Evolutionary conservation across 2,329 filamentous ascomycete genomes (phyloP).

Genomic region (Nothophaeocryptopus gaeumannii): DNA sequence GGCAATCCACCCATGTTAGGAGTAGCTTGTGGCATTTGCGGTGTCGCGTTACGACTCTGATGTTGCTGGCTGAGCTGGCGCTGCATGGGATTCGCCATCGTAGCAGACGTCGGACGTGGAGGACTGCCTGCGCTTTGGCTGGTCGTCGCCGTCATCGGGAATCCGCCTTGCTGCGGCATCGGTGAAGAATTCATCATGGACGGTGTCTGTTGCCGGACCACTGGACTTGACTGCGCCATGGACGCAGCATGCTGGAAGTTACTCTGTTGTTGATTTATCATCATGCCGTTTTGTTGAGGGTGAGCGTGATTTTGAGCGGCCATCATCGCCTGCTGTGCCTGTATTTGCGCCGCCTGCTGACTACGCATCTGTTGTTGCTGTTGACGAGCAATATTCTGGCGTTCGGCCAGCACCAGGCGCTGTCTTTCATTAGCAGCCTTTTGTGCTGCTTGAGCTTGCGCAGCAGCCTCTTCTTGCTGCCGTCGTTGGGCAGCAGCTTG

Average conservation of each 20-base stretch:
- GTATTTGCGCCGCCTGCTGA: slow-evolving; percentile 22
- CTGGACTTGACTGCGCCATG: slow-evolving; percentile 61
- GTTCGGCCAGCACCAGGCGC: slow-evolving; percentile 47
- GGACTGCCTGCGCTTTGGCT: slow-evolving; percentile 66
- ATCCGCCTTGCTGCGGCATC: slow-evolving; percentile 41
- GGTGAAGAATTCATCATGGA: slow-evolving; percentile 47
- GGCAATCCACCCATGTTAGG: slow-evolving; percentile 36
- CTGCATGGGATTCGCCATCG: slow-evolving; percentile 45
- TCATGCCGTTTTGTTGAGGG: slow-evolving; percentile 39
- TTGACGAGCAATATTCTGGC: slow-evolving; percentile 21
- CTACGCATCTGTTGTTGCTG: slow-evolving; percentile 34
- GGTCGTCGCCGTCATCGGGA: slow-evolving; percentile 58
- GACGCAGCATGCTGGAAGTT: slow-evolving; percentile 47
- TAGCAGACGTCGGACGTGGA: slow-evolving; percentile 63
- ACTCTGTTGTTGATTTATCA: slow-evolving; percentile 37
- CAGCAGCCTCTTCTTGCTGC: slow-evolving; percentile 45
- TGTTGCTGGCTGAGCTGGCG: slow-evolving; percentile 40
- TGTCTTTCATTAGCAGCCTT: slow-evolving; percentile 48
- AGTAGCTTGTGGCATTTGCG: slow-evolving; percentile 39
- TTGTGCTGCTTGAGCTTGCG: slow-evolving; percentile 44
- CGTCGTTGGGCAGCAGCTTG: slow-evolving; percentile 45
- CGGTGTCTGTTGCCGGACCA: slow-evolving; percentile 46
- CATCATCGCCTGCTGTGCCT: slow-evolving; percentile 21
- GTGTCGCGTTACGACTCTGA: slow-evolving; percentile 36
- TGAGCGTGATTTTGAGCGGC: slow-evolving; percentile 34